Evolutionary conservation across 495 filamentous ascomycete genomes (phyloP).

Genomic region (Penicillium malachiteum): DNA sequence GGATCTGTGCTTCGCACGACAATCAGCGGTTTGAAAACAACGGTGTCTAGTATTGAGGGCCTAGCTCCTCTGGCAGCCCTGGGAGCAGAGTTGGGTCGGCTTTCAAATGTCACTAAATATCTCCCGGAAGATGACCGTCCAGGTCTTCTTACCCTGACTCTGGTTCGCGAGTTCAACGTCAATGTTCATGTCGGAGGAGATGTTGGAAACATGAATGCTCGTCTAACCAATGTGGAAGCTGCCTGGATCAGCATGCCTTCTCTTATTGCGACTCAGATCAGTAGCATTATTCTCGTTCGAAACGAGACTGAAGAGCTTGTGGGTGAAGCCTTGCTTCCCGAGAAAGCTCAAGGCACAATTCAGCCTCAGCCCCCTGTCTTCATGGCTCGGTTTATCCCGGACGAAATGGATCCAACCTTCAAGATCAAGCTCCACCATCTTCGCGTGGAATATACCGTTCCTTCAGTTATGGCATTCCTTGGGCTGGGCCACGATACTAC

Average conservation of each 20-base stretch:
- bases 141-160: constrained; percentile 72
- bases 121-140: constrained; percentile 94
- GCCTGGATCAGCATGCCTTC: constrained; percentile 85
- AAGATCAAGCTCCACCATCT: constrained; percentile 83
- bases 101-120: constrained; percentile 90
- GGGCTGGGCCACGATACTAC: constrained; percentile 64
- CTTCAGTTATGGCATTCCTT: constrained; percentile 75
- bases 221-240: constrained; percentile 61
- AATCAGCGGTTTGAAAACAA: constrained; percentile 58
- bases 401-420: constrained; percentile 88
- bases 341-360: constrained; percentile 11
- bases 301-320: constrained; percentile 70
- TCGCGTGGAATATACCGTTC: constrained; percentile 79
- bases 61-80: constrained; percentile 65
- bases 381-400: constrained; percentile 83
- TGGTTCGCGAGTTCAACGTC: constrained; percentile 60
- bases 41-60: constrained; percentile 57
- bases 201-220: constrained; percentile 62
- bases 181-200: constrained; percentile 58
- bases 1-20: constrained; percentile 77
- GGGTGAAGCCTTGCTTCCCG: constrained; percentile 44
- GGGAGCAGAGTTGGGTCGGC: constrained; percentile 70
- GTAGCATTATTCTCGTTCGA: constrained; percentile 55
- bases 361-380: constrained; percentile 53
- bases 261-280: constrained; percentile 72